Base-by-base conservation (phyloP, 352 stramenopile species). In the Phytophthora idaei region DNA sequence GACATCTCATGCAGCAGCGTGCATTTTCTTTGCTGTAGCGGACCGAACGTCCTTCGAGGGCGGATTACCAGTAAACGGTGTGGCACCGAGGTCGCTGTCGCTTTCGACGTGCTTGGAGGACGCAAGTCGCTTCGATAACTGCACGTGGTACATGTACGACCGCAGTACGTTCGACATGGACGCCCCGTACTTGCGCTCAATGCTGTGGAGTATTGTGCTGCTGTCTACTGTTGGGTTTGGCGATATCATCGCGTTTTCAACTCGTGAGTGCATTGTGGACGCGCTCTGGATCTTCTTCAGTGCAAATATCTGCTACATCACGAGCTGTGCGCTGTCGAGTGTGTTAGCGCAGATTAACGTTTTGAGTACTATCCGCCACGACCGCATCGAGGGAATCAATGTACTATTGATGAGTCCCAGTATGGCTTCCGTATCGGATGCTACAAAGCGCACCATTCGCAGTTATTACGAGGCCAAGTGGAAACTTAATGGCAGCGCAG, bases 291-390 rank as follows among this genome's bases (percentile, higher is more conserved):
- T 92, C 39, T 90, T 88, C 55, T 56, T 88, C n/a, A 69, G 81
- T 12, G 81, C 84, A 36, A 88, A 89, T 51, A 85, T 92, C 53
- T 90, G 81, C 71, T 92, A 92, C 63, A 88, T 85, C 44, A 90
- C 80, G 11, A 78, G 76, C 21, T 83, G 74, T 31, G 76, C 82
- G 7, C 46, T 92, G 5, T 82, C 84, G 3, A 92, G 84, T 34
- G 78, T 83, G 9, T n/a, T 85, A 1, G 66, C 76, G 1, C 84
- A 92, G 55, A 59, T 87, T 32, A 78, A 69, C 28, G 85, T 90
- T 10, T 31, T 89, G 7, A 31, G 39, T 10, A 69, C 76, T 1
- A 82, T 90, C 27, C 78, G 67, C 0, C 61, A 77, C 45, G 80
- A 90, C 31, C 80, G 77, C 8, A 69, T 83, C n/a, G 81, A 87